These are phyloP conservation scores for Xylaria sp. DNA, from an alignment of 2,329 filamentous ascomycete species.

Conservation along the genomic window DNA sequence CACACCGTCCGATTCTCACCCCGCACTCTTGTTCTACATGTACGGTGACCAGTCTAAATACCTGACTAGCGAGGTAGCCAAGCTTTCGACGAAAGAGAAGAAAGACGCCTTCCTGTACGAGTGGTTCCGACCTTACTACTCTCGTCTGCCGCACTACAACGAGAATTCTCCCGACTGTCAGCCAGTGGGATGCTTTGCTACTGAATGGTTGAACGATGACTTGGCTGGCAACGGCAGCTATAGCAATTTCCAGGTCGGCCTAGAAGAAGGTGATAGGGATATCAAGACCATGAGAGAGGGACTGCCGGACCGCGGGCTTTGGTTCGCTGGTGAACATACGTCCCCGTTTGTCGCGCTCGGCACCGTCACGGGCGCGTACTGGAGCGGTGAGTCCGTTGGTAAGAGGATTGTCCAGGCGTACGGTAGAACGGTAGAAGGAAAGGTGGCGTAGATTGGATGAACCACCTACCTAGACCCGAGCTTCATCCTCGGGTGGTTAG, in stretches of 20 bases:
- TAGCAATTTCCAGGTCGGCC: constrained; percentile 82
- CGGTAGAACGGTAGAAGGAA: constrained; percentile 56
- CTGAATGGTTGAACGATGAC: constrained; percentile 81
- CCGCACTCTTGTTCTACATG: constrained; percentile 87
- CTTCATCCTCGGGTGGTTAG: background rate
- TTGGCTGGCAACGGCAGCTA: constrained; percentile 86
- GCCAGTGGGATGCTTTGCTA: constrained; percentile 73
- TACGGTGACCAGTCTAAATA: constrained; percentile 71
- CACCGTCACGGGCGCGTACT: constrained; percentile 90
- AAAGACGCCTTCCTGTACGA: constrained; percentile 66
- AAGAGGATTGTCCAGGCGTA: constrained; percentile 70
- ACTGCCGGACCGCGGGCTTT: constrained; percentile 74
- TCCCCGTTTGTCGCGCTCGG: constrained; percentile 89
- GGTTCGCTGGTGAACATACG: constrained; percentile 92
- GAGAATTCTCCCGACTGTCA: constrained; percentile 64
- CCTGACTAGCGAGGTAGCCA: constrained; percentile 60
- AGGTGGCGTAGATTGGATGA: constrained; percentile 32
- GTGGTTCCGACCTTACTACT: constrained; percentile 83
- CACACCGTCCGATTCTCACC: constrained; percentile 68
- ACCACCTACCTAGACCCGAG: constrained; percentile 9
- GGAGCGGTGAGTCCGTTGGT: constrained; percentile 85
- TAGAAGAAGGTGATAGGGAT: constrained; percentile 76
- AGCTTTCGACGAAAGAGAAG: constrained; percentile 56
- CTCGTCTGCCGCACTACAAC: constrained; percentile 75
- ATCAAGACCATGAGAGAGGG: constrained; percentile 73